Evolutionary conservation across 441 rosid species (phyloP).

Genomic region (Corymbia citriodora): DNA sequence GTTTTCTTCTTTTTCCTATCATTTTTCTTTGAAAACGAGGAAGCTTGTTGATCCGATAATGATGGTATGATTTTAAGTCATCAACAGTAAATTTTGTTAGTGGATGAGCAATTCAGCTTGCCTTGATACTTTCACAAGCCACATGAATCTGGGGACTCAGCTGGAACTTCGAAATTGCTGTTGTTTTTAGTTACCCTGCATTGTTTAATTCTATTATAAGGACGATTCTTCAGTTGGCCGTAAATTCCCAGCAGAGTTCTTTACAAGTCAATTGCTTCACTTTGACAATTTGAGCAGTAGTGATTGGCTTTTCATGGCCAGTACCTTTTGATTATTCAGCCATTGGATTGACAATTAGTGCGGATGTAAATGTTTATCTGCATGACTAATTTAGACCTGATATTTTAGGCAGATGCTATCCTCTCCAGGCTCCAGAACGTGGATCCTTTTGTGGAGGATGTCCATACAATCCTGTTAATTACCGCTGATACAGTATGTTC

Average conservation of each 20-base stretch:
- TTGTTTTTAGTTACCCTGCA: background rate
- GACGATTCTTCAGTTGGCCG: background rate
- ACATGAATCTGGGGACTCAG: background rate
- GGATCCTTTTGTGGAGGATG: slow-evolving; percentile 21
- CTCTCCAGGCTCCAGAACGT: slow-evolving; percentile 31
- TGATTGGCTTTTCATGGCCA: background rate
- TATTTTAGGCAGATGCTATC: slow-evolving; percentile 51
- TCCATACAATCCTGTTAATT: slow-evolving; percentile 38
- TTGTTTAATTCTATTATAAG: background rate
- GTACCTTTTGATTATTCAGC: background rate
- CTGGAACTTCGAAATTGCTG: background rate
- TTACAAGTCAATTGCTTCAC: background rate
- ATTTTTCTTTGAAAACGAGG: background rate
- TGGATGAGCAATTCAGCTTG: background rate
- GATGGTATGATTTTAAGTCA: background rate
- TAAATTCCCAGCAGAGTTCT: background rate
- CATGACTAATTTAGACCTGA: background rate
- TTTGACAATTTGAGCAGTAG: background rate
- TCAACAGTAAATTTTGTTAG: background rate
- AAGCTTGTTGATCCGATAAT: background rate
- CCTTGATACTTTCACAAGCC: background rate
- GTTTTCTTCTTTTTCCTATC: background rate
- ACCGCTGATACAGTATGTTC: slow-evolving; percentile 62
- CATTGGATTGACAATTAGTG: background rate
- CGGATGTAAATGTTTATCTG: background rate